Evolutionary conservation across 306 rosid genomes (phyloP), one percentile per base, ranked within the genome.

Genomic region (Cicer pinnatifidum): DNA sequence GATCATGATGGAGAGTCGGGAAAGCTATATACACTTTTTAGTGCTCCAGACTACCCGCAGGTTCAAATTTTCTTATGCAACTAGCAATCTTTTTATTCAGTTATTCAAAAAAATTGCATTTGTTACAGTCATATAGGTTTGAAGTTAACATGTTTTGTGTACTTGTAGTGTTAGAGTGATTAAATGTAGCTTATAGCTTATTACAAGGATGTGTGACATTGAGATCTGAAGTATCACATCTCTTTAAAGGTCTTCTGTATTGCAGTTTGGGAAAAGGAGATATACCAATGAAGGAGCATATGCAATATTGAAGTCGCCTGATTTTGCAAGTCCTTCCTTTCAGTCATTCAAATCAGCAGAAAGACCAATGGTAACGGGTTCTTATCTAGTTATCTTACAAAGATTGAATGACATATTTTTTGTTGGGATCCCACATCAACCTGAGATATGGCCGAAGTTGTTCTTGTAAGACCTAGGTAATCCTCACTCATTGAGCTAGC

Each of bases 41-140:
- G 96, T 82, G 93, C 97, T 76, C 88, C 96, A 11, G 89, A 86
- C 77, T 93, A 84, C 75, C 93, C 97, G 12, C 93, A 91, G 96
- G 98, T 93, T 82, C 61, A 48, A 62, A n/a, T 81, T 75, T 80
- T 65, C 52, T 45, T 50, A 53, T 67, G 43, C 54, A 52, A 46
- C 50, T 67, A 47, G 33, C 80, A 70, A 62, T 54, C 35, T 82
- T 50, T 16, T 56, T 72, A 66, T 69, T 80, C 23, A 9, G 47
- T 68, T 15, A 35, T 62, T 72, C 17, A 61, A 39, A 40, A 38
- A 11, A n/a, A 67, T 76, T 52, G 40, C 19, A 52, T 75, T 74
- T 69, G 33, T 69, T 75, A 41, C 23, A 43, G 47, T 23, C 56
- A 52, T 53, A 15, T 23, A 23, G 38, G 8, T 73, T 67, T 72